phyloP scores from a whole-genome alignment of 306 rosid species.

The Luffa acutangula region DNA sequence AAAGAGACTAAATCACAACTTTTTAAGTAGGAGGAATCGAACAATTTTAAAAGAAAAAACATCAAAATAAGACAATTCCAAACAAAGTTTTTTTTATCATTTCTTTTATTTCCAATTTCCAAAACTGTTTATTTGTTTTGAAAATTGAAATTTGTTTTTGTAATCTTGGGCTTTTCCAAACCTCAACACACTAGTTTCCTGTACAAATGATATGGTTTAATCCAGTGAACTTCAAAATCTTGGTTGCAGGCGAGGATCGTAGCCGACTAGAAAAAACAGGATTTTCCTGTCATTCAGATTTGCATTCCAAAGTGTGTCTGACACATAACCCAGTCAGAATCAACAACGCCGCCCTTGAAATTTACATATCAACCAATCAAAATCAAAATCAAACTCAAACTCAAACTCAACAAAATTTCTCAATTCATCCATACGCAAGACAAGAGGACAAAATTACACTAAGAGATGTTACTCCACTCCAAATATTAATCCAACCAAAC shows the following conservation, averaged over 20 bases:
- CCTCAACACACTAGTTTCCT: too few relatives aligned
- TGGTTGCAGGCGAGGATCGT: slow-evolving; percentile 17
- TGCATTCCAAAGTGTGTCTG: slow-evolving; percentile 19
- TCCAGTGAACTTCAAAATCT: background rate
- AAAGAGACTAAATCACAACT: too few relatives aligned
- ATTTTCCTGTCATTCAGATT: slow-evolving; percentile 23
- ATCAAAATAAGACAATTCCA: too few relatives aligned
- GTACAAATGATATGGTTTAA: too few relatives aligned
- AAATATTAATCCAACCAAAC: slow-evolving; percentile 6
- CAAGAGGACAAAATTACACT: slow-evolving; percentile 17
- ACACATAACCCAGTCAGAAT: slow-evolving; percentile 13
- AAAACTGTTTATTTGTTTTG: too few relatives aligned
- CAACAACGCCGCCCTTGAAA: slow-evolving; percentile 2
- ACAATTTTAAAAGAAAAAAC: too few relatives aligned
- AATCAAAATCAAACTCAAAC: too few relatives aligned
- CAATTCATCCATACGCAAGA: slow-evolving; percentile 25
- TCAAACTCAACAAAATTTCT: background rate
- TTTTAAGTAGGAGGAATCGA: too few relatives aligned
- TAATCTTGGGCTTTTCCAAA: too few relatives aligned
- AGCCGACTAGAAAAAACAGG: slow-evolving; percentile 14
- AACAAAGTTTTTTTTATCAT: too few relatives aligned
- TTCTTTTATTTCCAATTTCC: too few relatives aligned
- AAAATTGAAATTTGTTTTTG: too few relatives aligned
- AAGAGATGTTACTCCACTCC: slow-evolving; percentile 8
- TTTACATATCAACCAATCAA: slow-evolving; percentile 13